Base-by-base conservation (phyloP, 2,329 filamentous ascomycete genomes). In the Xylaria sp. region DNA sequence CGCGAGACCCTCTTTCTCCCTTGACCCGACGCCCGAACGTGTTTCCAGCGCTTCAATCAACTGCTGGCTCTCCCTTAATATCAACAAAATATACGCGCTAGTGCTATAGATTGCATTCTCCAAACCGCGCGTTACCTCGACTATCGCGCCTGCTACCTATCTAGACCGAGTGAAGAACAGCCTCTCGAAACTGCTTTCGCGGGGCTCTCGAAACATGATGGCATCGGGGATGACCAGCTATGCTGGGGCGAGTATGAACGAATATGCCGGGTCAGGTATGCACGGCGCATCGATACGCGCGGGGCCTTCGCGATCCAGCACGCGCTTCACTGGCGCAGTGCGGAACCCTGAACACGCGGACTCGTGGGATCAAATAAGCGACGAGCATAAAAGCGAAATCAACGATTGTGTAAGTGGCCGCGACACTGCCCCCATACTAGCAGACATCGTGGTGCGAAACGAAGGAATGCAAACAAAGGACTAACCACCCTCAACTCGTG, bases 361-460 rank as follows among this genome's bases (percentile, higher is more conserved):
- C 51, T 76, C 77, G 13, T 79, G 78, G 77, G 77, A 79, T 48
- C 79, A 88, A 79, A 79, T 98, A 74, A 91, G 90, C 23, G 94
- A 98, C 77, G 94, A 98, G 81, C 94, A 98, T 80, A 88, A 92
- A 73, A 93, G 97, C 77, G 94, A 98, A 81, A 95, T 98, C 72
- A 93, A 93, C 79, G 94, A 98, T 85, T 94, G 95, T 72, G 94
- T 97, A 88, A 78, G 91, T 85, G 15, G 9, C 60, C 20, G 6
- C 39, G 31, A 7, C 41, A 15, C 13, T 43, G 4, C 18, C 41
- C 2, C n/a, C 23, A 15, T 28, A 23, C 46, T 25, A 46, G 13
- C 55, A 41, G 4, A 25, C 39, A 55, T 48, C n/a, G 8, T 39
- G n/a, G n/a, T 20, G 12, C 28, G 13, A 36, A 3, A n/a, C 5